phyloP scores from a whole-genome alignment of 2,329 filamentous ascomycete genomes.

The Nigrograna mackinnonii region DNA sequence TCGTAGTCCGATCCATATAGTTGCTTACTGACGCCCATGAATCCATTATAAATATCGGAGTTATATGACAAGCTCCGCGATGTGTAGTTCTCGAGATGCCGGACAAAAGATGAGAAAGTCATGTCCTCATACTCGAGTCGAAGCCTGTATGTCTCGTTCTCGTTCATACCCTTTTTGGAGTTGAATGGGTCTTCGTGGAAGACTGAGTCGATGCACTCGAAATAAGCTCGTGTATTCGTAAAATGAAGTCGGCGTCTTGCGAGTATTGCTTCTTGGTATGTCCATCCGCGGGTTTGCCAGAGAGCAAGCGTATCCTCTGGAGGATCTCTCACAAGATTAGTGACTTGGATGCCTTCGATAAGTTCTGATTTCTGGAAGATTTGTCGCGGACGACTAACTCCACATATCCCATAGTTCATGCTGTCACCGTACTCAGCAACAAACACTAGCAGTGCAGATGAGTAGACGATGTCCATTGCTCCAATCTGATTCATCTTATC shows the following conservation, averaged over 20 bases:
- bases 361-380: no score
- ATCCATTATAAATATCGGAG: neutral
- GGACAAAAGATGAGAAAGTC: no score
- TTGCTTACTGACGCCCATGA: neutral
- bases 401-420: neutral
- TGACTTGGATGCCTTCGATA: no score
- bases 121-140: neutral
- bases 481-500: neutral
- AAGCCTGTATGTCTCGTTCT: no score
- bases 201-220: no score
- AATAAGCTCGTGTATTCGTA: neutral
- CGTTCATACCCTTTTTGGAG: no score
- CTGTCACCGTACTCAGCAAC: neutral
- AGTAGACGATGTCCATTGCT: constrained; percentile 1
- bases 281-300: neutral
- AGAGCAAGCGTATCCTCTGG: no score
- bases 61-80: neutral
- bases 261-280: neutral
- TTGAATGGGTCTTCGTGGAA: no score
- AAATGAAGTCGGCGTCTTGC: neutral
- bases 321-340: no score
- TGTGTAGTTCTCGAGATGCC: constrained; percentile 1
- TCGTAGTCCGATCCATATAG: no score
- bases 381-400: neutral
- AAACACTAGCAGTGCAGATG: neutral